These are phyloP conservation scores for Pelargonium citronellum DNA, from an alignment of 441 rosid species.

Conservation along the genomic window DNA sequence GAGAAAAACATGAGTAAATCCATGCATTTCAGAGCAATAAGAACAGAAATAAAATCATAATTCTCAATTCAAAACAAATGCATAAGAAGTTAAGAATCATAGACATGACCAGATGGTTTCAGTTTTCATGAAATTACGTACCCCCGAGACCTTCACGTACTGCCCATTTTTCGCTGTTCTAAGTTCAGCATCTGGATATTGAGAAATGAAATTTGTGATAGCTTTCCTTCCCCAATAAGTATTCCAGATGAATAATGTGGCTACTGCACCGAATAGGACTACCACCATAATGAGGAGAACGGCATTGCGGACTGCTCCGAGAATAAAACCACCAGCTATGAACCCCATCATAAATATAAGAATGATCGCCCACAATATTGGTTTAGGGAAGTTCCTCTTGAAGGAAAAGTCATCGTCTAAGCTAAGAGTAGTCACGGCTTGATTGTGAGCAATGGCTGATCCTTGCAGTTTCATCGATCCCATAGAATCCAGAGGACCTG, in stretches of 20 bases:
- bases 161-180: constrained; percentile 97
- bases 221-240: constrained; percentile 77
- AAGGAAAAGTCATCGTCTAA: constrained; percentile 66
- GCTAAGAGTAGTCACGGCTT: constrained; percentile 62
- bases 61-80: neutral
- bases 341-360: constrained; percentile 81
- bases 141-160: constrained; percentile 97
- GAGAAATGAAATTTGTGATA: constrained; percentile 62
- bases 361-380: constrained; percentile 65
- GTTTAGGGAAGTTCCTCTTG: constrained; percentile 66
- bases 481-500: constrained; percentile 82
- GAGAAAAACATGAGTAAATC: neutral
- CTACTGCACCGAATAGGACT: constrained; percentile 58
- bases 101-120: neutral
- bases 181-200: constrained; percentile 85
- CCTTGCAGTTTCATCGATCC: constrained; percentile 67
- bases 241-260: constrained; percentile 77
- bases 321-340: constrained; percentile 81
- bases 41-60: neutral
- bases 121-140: constrained; percentile 29
- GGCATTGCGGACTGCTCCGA: constrained; percentile 85
- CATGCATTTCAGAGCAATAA: neutral
- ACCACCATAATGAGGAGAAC: constrained; percentile 67
- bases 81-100: neutral
- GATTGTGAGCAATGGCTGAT: constrained; percentile 67